Base-by-base conservation (phyloP, 2,329 filamentous ascomycete species). In the Amauroascus verrucosus region DNA sequence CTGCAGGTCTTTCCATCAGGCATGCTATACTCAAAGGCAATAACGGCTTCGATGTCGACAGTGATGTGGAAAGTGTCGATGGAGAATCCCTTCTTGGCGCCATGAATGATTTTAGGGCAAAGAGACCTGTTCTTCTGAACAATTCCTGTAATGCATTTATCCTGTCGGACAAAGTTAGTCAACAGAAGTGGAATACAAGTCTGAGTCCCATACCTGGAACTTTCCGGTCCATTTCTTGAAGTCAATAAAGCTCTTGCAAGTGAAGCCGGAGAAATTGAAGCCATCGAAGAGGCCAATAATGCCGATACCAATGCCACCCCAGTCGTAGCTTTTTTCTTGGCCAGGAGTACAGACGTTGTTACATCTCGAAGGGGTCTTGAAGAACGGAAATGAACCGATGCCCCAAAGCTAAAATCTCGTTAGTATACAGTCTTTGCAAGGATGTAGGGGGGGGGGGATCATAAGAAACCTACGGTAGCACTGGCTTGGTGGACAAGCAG, bases 21-120 rank as follows among this genome's bases (percentile, higher is more conserved):
- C 88, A 96, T 95, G 63, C 76, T 78, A 72, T 91, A 96, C 75
- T 87, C 79, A 75, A 95, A 88, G 70, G 91, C 83, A 51, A 97
- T 73, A 58, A 90, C 82, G 61, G 81, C 83, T 70, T 91, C 84
- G 64, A 85, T 82, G 65, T 88, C 83, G 58, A 82, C 77, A 44
- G 81, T 81, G 61, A 96, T 74, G 59, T 91, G 77, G 69, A 95
- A 80, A 62, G 81, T 76, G 59, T 75, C 80, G 64, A 95, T 81
- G 33, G 89, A 93, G 76, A 95, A 93, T 59, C 65, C 69, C 51
- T 78, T 74, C 60, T 71, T 65, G 55, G 73, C 73, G 63, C 77
- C 75, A 58, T 71, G 76, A n/a, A 71, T 68, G 67, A 88, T 84
- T 56, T 77, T 80, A 33, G 82, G 81, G 54, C 77, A 77, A 26